Evolutionary conservation across 2,329 filamentous ascomycete species (phyloP).

Genomic region (Chaetothyriales sp.): DNA sequence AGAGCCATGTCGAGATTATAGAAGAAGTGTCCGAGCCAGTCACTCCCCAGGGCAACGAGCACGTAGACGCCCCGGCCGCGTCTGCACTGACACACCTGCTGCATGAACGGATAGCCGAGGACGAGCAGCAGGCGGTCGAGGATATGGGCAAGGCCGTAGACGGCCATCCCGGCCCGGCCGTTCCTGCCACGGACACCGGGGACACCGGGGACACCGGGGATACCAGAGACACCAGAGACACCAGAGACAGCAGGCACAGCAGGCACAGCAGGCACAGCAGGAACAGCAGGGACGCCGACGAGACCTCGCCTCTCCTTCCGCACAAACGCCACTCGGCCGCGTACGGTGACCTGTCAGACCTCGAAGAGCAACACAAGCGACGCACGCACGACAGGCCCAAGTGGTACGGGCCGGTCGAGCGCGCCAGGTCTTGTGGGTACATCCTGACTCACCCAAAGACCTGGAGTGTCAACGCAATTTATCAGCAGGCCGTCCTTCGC

Average conservation of each 20-base stretch:
- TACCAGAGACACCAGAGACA: too few species aligned
- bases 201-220: too few species aligned
- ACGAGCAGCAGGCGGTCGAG: conserved; percentile 13
- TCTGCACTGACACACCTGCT: conserved; percentile 41
- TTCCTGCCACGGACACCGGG: conserved; percentile 2
- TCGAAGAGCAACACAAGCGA: conserved; percentile 19
- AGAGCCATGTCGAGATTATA: conserved; percentile 35
- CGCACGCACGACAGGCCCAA: neutral
- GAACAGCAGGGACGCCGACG: conserved; percentile 18
- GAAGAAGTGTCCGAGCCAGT: conserved; percentile 48
- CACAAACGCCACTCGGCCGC: conserved; percentile 10
- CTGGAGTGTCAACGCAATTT: conserved; percentile 58
- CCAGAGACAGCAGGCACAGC: too few species aligned
- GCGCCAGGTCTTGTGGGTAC: conserved; percentile 8
- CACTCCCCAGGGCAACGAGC: conserved; percentile 31
- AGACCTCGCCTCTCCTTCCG: conserved; percentile 14
- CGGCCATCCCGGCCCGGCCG: neutral
- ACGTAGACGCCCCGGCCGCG: conserved; percentile 23
- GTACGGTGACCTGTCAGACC: conserved; percentile 16
- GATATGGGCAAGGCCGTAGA: conserved; percentile 10
- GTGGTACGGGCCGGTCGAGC: conserved; percentile 4
- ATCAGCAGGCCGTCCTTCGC: conserved; percentile 49
- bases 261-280: too few species aligned
- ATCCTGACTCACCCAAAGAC: conserved; percentile 46
- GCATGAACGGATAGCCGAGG: conserved; percentile 26